Base-by-base conservation (phyloP, 495 filamentous ascomycete species). In the Penicillium egyptiacum region DNA sequence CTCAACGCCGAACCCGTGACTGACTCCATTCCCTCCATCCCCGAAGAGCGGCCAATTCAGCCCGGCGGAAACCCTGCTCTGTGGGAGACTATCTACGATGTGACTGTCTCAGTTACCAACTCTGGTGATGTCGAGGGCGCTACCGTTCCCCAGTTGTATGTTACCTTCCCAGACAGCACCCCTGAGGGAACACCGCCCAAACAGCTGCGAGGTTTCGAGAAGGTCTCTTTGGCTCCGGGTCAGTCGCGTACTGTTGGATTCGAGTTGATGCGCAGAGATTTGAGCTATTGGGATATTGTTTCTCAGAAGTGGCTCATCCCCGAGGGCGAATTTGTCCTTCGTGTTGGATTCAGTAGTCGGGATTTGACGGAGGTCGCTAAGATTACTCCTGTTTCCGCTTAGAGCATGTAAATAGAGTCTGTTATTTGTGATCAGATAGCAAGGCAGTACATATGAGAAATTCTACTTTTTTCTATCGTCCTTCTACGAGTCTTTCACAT, bases 71-170 rank as follows among this genome's bases (percentile, higher is more conserved):
- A 81, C 45, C 65, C 75, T 10, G 76, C 81, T 45, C 76, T 87
- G 17, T 86, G 80, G 76, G 85, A 88, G 33, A 66, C 70, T 2
- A 64, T 88, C 1, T 81, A 76, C n/a, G 71, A 59, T 8, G 71
- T 85, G 16, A 70, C 74, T 0, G 81, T 80, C 5, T 70, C 71
- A 0, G 77, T 90, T 8, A 67, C 66, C 6, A 90, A 89, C 61
- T 81, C 76, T 2, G 86, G 87, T 1, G 35, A 25, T 0, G 70
- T 79, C 0, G 63, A 64, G 2, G 82, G 81, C 8, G 75, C 75
- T 6, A 77, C 83, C 55, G 82, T 89, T 2, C 79, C 82, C 31
- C 84, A 90, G 75, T 69, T 89, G 5, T 91, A 91, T 61, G 69
- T 89, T 14, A 71, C 75, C 1, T 54, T 60, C 39, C 57, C 57